Evolutionary conservation across 352 stramenopile species (phyloP), one percentile per base, ranked within the genome.

Genomic region (Pythium plurisporium): DNA sequence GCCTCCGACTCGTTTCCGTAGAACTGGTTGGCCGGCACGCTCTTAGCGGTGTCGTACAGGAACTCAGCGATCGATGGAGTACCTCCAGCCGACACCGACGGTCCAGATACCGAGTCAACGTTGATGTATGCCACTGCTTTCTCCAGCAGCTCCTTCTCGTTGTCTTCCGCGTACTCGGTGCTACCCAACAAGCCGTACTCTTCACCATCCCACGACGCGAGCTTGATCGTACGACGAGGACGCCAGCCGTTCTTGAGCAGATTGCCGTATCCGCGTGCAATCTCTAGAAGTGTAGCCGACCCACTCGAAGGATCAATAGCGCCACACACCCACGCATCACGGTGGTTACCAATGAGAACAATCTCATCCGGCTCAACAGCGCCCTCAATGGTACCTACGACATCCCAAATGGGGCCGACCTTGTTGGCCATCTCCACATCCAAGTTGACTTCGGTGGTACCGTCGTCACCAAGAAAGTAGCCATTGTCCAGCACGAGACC

Each of bases 291-390:
- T 2, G 71, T 59, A 4, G 84, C 69, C 4, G 87, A 96, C 4
- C 71, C 89, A 20, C 72, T 89, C 23, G 89, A 90, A 8, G 89
- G 89, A 59, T 96, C 87, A 20, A 84, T 81, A 1, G 86, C 87
- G 11, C 86, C 87, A 54, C 86, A 95, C 0, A 96, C 84, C 89
- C 89, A 97, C 7, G 87, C 87, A 61, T 97, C 89, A 19, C 89
- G 81, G 58, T 96, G 89, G 65, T 96, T 96, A 27, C 87, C 85
- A 23, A 96, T 70, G 20, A 96, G 34, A 11, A 96, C 76, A 20
- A 86, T 73, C 44, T 86, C 65, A 5, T 92, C 82, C 5, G 82
- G 67, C 29, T 79, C 64, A 11, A 69, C 59, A 0, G 57, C 48
- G 30, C 79, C 85, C 26, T 83, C 65, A 54, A 97, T 90, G 9